Conservation (phyloP, 2,329 filamentous ascomycete genomes). For the Fusarium bactridioides region DNA sequence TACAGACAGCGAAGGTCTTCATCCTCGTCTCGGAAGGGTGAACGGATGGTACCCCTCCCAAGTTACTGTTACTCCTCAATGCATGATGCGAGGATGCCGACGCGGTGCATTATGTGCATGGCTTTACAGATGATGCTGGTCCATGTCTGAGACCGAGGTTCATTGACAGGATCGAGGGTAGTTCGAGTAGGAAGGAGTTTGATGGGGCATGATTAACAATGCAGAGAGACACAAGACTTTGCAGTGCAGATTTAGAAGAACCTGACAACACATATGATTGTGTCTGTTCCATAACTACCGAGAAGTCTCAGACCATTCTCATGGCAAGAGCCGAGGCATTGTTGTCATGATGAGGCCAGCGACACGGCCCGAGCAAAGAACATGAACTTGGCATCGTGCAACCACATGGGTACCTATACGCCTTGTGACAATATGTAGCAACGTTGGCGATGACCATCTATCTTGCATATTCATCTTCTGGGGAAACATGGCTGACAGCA, state of each 20-base stretch:
- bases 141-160: constrained; percentile 27
- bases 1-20: background rate
- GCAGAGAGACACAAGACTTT: constrained; percentile 20
- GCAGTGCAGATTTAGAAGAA: constrained; percentile 11
- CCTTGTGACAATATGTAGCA: constrained; percentile 13
- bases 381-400: background rate
- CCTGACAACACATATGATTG: constrained; percentile 14
- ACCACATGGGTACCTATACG: background rate
- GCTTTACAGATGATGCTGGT: constrained; percentile 14
- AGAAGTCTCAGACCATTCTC: background rate
- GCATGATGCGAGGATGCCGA: constrained; percentile 6
- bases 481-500: constrained; percentile 10
- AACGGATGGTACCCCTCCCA: constrained; percentile 18
- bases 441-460: constrained; percentile 24
- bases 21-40: constrained; percentile 6
- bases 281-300: background rate
- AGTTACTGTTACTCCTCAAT: background rate
- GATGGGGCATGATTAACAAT: constrained; percentile 20
- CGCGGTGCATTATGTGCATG: background rate
- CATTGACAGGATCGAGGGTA: constrained; percentile 10
- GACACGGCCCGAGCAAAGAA: background rate
- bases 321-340: background rate
- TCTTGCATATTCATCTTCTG: constrained; percentile 36
- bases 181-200: constrained; percentile 5
- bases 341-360: background rate